Evolutionary conservation across 352 stramenopile genomes (phyloP).

Genomic region (Blastocystis hominis): DNA sequence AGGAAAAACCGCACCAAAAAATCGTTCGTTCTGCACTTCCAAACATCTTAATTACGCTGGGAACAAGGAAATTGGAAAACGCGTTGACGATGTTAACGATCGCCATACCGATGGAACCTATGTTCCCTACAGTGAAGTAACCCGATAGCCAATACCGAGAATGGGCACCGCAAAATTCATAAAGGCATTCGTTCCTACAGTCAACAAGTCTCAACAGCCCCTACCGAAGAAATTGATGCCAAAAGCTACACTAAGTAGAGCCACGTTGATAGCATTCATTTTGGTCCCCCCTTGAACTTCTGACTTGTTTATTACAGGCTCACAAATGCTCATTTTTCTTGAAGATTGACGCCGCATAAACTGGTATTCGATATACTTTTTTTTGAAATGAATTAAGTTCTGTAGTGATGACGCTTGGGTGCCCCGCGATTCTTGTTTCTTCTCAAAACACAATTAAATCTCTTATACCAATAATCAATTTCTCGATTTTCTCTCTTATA

Average conservation of each 20-base stretch:
- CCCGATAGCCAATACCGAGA: not conserved
- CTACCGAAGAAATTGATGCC: constrained; percentile 23
- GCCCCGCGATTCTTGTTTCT: too few species aligned
- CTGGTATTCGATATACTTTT: too few species aligned
- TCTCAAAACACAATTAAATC: too few species aligned
- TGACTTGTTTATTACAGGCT: not conserved
- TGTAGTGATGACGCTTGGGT: too few species aligned
- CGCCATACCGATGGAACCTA: constrained; percentile 26
- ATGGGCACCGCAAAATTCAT: constrained; percentile 52
- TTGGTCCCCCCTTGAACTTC: not conserved
- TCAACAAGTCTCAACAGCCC: not conserved
- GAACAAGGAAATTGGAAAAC: constrained; percentile 48
- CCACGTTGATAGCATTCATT: constrained; percentile 3
- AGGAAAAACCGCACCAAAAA: constrained; percentile 25
- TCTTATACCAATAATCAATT: too few species aligned
- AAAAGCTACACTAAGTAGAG: constrained; percentile 23
- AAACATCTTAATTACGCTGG: constrained; percentile 8
- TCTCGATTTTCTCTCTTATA: too few species aligned
- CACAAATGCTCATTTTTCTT: too few species aligned
- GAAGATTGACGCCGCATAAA: too few species aligned
- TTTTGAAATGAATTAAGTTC: too few species aligned
- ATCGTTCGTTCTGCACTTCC: not conserved
- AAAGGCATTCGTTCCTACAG: constrained; percentile 22
- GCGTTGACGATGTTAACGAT: constrained; percentile 35
- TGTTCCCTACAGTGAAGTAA: not conserved